Evolutionary conservation across 371 early-diverging fungal genomes (phyloP), one percentile per base, ranked within the genome.

Genomic region (Globomyces sp.): DNA sequence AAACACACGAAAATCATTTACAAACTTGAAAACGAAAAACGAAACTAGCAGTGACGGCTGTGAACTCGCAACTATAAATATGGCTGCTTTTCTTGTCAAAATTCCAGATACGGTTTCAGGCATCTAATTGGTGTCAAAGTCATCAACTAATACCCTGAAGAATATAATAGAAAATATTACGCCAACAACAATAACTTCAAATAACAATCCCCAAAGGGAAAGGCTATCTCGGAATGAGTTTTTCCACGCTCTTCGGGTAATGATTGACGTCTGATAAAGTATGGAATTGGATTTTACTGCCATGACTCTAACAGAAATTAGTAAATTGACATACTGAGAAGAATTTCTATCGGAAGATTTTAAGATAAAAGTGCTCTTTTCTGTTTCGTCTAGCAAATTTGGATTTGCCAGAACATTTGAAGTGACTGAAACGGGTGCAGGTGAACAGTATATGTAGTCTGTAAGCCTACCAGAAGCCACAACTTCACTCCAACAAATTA

Each of bases 1-100:
- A 63, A 78, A 78, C 5, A 80, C 76, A 37, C 69, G 57, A 66
- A 80, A 69, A 24, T 77, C 77, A 24, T 40, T 49, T n/a, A 66
- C 64, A 8, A 74, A 64, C 58, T 77, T 77, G 67, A 69, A 77
- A 10, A 75, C 62, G 50, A 72, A 67, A 50, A 76, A 77, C 64
- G 74, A 76, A 41, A 80, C 58, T 6, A 68, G 63, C 11, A 77
- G 60, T 61, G 75, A 80, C 37, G 66, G 69, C 58, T 73, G 76
- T 58, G 74, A 60, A 37, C 67, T 58, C 39, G 64, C 9, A 45
- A 59, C 36, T 43, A 71, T 65, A 66, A 74, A 78, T 6, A 75
- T 46, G 1, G 63, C 63, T 2, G 74, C 58, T 55, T 73, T 72
- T 42, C 80, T 55, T 2, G 67, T 52, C 24, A 71, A 63, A 48